Evolutionary conservation across 2,329 filamentous ascomycete species (phyloP).

Genomic region (Monosporascus sp.): DNA sequence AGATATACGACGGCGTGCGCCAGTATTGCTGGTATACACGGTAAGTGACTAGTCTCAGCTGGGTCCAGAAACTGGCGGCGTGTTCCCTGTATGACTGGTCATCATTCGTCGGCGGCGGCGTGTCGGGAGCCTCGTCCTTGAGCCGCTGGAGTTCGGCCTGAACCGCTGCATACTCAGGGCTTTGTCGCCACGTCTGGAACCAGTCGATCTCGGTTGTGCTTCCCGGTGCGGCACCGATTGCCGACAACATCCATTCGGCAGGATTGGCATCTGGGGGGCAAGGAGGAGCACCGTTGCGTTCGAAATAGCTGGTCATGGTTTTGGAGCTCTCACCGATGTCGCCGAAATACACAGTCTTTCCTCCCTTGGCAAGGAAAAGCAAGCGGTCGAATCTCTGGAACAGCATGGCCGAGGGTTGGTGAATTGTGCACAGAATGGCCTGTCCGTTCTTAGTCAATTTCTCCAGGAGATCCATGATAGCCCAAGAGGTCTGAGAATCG

Average conservation of each 20-base stretch:
- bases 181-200: constrained; percentile 50
- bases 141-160: constrained; percentile 54
- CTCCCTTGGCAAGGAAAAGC: constrained; percentile 70
- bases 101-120: constrained; percentile 22
- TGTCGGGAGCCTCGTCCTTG: constrained; percentile 40
- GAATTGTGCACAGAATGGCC: constrained; percentile 94
- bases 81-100: constrained; percentile 64
- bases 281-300: constrained; percentile 59
- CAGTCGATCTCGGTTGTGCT: constrained; percentile 60
- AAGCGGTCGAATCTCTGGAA: constrained; percentile 87
- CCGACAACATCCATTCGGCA: constrained; percentile 72
- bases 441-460: constrained; percentile 86
- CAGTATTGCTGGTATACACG: constrained; percentile 91
- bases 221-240: constrained; percentile 59
- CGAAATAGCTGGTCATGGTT: constrained; percentile 69
- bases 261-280: constrained; percentile 70
- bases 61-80: constrained; percentile 65
- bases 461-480: constrained; percentile 80
- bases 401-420: constrained; percentile 92
- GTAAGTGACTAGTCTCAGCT: constrained; percentile 61
- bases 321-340: constrained; percentile 68
- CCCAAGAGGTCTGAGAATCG: constrained; percentile 90
- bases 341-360: constrained; percentile 76
- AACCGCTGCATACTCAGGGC: constrained; percentile 40
- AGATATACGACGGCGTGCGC: constrained; percentile 85